Evolutionary conservation across 371 early-diverging fungal genomes (phyloP).

Genomic region (Apophysomyces trapeziformis): DNA sequence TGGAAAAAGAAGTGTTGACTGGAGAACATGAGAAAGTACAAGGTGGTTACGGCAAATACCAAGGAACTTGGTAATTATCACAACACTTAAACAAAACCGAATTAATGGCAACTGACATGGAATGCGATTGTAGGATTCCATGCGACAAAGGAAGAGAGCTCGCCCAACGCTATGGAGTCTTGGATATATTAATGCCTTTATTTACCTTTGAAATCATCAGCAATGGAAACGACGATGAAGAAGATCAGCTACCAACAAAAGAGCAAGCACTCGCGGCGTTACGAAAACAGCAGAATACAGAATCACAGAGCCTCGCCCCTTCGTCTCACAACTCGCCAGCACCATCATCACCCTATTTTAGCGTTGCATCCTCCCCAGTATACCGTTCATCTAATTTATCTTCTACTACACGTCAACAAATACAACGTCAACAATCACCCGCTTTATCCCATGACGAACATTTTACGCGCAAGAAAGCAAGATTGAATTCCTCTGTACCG

Average conservation of each 20-base stretch:
- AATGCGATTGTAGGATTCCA: slow-evolving; percentile 69
- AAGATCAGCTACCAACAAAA: slow-evolving; percentile 27
- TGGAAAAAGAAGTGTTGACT: slow-evolving; percentile 84
- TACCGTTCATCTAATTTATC: slow-evolving; percentile 8
- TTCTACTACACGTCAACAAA: not conserved
- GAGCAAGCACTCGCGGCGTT: slow-evolving; percentile 27
- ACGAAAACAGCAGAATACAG: slow-evolving; percentile 14
- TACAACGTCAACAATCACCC: slow-evolving; percentile 5
- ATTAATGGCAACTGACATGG: not conserved
- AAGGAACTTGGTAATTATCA: slow-evolving; percentile 82
- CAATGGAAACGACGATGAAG: slow-evolving; percentile 23
- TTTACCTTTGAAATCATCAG: slow-evolving; percentile 66
- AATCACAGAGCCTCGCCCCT: slow-evolving; percentile 1
- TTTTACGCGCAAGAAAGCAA: slow-evolving; percentile 23
- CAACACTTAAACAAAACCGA: not conserved
- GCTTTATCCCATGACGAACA: slow-evolving; percentile 1
- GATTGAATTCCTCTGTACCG: not conserved
- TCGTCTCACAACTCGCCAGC: slow-evolving; percentile 5
- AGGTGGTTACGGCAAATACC: slow-evolving; percentile 98
- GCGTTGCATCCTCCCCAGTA: slow-evolving; percentile 3
- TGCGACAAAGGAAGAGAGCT: slow-evolving; percentile 74
- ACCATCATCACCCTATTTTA: slow-evolving; percentile 5
- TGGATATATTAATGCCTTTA: slow-evolving; percentile 59
- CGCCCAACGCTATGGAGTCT: slow-evolving; percentile 74
- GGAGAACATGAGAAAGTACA: slow-evolving; percentile 95